Conservation (phyloP, 208 protist genomes). For the Angomonas deanei region DNA sequence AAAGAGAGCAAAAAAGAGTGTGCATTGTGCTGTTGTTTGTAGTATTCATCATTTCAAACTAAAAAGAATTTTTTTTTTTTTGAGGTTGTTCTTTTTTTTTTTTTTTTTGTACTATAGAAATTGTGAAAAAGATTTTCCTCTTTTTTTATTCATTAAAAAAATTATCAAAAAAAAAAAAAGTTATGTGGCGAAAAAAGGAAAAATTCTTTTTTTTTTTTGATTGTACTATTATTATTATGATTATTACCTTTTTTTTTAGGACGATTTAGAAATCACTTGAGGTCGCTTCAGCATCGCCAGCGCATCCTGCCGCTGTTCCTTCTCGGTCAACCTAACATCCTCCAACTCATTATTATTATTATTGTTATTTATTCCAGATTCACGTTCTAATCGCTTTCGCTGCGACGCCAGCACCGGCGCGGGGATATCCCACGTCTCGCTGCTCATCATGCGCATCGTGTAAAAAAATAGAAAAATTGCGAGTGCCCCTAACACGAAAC, state of each 20-base stretch:
- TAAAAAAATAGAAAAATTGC: slow-evolving; percentile 75
- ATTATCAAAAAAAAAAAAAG: not conserved
- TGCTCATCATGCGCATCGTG: slow-evolving; percentile 73
- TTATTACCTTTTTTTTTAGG: not conserved
- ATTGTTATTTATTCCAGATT: too few relatives aligned
- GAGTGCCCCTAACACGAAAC: slow-evolving; percentile 36
- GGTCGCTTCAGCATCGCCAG: slow-evolving; percentile 80
- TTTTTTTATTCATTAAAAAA: not conserved
- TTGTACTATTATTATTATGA: not conserved
- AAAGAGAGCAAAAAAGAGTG: not conserved
- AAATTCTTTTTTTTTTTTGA: not conserved
- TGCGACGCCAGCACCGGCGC: slow-evolving; percentile 73
- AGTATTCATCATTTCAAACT: not conserved
- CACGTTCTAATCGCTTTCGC: slow-evolving; percentile 20
- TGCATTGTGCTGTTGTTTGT: not conserved
- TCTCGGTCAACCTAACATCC: not conserved
- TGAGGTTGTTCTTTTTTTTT: not conserved
- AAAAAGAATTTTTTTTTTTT: slow-evolving; percentile 4
- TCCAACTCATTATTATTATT: not conserved
- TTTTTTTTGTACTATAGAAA: not conserved
- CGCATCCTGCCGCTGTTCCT: slow-evolving; percentile 36
- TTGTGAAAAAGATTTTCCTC: not conserved
- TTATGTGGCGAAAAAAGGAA: not conserved
- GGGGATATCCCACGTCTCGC: slow-evolving; percentile 85
- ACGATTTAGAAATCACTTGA: slow-evolving; percentile 1